phyloP scores from a whole-genome alignment of 805 yeast species.

The Saturnispora kantuleensis region DNA sequence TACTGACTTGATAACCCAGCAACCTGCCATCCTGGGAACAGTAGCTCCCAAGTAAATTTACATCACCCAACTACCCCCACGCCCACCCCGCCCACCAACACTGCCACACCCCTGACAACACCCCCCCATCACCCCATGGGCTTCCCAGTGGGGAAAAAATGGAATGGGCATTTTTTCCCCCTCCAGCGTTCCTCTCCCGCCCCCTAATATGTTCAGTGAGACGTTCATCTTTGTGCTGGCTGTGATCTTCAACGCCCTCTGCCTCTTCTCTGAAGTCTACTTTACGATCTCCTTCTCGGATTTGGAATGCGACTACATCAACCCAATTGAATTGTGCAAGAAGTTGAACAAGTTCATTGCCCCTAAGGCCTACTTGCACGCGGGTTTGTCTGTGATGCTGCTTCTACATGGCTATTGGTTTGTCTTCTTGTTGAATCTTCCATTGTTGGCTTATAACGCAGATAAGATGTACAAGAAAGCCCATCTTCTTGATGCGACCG shows the following conservation, averaged over 20 bases:
- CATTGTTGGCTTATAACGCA: conserved; percentile 74
- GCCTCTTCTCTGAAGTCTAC: conserved; percentile 85
- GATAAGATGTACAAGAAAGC: conserved; percentile 71
- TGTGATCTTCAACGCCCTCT: conserved; percentile 75
- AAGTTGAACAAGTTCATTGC: conserved; percentile 79
- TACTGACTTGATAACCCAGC: too few species aligned
- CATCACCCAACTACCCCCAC: too few species aligned
- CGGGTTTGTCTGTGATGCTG: conserved; percentile 55
- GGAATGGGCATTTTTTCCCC: neutral
- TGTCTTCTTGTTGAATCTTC: conserved; percentile 71
- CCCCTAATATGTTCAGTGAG: conserved; percentile 22
- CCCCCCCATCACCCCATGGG: too few species aligned
- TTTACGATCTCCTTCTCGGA: conserved; percentile 94
- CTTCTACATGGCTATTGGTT: conserved; percentile 89
- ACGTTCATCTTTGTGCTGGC: conserved; percentile 59
- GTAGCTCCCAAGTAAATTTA: too few species aligned
- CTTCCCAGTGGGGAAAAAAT: neutral
- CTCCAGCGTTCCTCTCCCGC: neutral
- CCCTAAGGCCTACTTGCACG: conserved; percentile 87
- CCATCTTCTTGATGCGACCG: conserved; percentile 91
- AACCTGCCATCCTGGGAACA: too few species aligned
- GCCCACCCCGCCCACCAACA: too few species aligned
- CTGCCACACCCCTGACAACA: too few species aligned
- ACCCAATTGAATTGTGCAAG: conserved; percentile 93
- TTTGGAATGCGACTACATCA: conserved; percentile 91